These are phyloP conservation scores for Globisporangium yorkense DNA, from an alignment of 352 stramenopile species.

Conservation along the genomic window DNA sequence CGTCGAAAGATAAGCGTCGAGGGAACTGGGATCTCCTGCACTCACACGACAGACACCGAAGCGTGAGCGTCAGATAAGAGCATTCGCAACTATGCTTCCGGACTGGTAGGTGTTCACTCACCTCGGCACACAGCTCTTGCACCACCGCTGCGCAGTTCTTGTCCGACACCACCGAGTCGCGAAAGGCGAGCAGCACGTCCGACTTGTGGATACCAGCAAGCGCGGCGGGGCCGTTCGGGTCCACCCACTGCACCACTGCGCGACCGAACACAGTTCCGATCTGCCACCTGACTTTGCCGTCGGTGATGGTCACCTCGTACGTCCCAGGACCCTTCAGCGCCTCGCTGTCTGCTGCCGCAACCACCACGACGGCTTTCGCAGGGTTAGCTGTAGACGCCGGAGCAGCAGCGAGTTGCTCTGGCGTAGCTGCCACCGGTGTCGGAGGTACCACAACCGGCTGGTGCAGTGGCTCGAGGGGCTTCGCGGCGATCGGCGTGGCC, in stretches of 20 bases:
- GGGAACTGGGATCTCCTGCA: slow-evolving; percentile 53
- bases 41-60: neutral
- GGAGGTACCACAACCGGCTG: slow-evolving; percentile 15
- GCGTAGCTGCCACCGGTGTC: neutral
- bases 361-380: slow-evolving; percentile 14
- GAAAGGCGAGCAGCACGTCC: slow-evolving; percentile 74
- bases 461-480: slow-evolving; percentile 49
- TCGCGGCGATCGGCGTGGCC: slow-evolving; percentile 43
- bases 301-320: slow-evolving; percentile 80
- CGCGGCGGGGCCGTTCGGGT: slow-evolving; percentile 52
- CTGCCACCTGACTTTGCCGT: slow-evolving; percentile 72
- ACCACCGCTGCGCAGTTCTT: slow-evolving; percentile 73
- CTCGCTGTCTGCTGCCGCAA: slow-evolving; percentile 25
- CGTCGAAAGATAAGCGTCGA: slow-evolving; percentile 70
- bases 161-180: slow-evolving; percentile 65
- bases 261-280: slow-evolving; percentile 83
- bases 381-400: slow-evolving; percentile 1
- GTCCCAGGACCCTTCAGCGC: slow-evolving; percentile 52
- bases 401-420: neutral
- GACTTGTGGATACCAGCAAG: slow-evolving; percentile 78
- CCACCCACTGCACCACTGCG: slow-evolving; percentile 74
- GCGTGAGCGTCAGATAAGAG: neutral
- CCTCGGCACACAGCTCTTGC: slow-evolving; percentile 73
- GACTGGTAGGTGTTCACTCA: slow-evolving; percentile 16
- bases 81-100: neutral